A percentile compares a stretch with the other conserved stretches of the same genome.
Conservation (phyloP, 371 early-diverging fungal species). For the Mucor sp. region DNA sequence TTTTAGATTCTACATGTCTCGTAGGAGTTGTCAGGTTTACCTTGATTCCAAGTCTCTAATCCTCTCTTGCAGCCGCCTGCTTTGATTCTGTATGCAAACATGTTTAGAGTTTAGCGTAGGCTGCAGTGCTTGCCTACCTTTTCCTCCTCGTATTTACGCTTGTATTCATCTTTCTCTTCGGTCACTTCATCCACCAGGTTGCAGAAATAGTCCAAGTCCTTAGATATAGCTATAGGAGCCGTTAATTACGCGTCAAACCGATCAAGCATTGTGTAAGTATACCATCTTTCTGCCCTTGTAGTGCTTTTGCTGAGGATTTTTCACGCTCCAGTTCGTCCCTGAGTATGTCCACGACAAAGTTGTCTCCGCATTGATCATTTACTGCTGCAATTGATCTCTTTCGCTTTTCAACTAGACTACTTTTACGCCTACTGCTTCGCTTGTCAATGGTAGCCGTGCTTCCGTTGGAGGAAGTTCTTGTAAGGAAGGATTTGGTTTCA, state of each 20-base stretch:
- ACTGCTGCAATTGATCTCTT: background rate
- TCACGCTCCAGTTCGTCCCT: constrained; percentile 39
- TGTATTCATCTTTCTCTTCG: constrained; percentile 45
- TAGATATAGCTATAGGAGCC: constrained; percentile 35
- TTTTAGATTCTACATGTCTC: background rate
- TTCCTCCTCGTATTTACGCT: constrained; percentile 38
- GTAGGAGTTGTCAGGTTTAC: background rate
- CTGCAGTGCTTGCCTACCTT: constrained; percentile 16
- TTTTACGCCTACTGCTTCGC: background rate
- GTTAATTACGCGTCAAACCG: background rate
- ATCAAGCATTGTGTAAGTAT: background rate
- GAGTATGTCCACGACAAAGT: constrained; percentile 11
- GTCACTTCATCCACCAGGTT: constrained; percentile 51
- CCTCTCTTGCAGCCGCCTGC: constrained; percentile 30
- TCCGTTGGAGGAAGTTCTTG: constrained; percentile 14
- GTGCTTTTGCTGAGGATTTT: constrained; percentile 28
- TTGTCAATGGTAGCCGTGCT: constrained; percentile 1
- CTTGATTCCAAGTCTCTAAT: constrained; percentile 10
- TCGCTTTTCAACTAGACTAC: constrained; percentile 1
- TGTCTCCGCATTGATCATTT: background rate
- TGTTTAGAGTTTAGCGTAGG: background rate
- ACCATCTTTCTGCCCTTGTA: constrained; percentile 53
- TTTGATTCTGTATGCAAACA: constrained; percentile 3
- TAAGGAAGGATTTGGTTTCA: constrained; percentile 8
- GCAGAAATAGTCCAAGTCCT: constrained; percentile 53